Base-by-base conservation (phyloP, 495 filamentous ascomycete species). In the Halenospora varia region DNA sequence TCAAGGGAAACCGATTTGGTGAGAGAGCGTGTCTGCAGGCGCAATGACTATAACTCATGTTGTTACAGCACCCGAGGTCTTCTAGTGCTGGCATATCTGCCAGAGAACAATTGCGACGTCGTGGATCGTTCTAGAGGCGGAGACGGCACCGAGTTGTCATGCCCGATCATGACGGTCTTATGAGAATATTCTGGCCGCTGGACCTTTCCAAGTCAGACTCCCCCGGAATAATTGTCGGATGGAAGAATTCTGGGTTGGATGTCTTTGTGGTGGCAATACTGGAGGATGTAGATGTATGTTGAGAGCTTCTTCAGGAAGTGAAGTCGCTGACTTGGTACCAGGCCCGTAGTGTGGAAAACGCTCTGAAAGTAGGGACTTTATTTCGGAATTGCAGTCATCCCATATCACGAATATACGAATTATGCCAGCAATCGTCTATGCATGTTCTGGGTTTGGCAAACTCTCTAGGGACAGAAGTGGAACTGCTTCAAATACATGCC, bases 131-230 rank as follows among this genome's bases (percentile, higher is more conserved):
- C 77, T 98, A 83, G 78, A 42, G 51, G 19, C 25, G 8, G 1
- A 1, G 6, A 29, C 10, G n/a, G 1, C 19, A 60, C 60, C 63
- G 62, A 58, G 61, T 67, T 74, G 77, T 77, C 86, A 82, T 86
- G 92, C 90, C 87, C 83, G 86, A 91, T 81, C 77, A 96, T 89
- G 88, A 96, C 90, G 89, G 89, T 63, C 77, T 97, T 78, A 88
- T 97, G 83, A 88, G 94, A 71, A 83, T 99, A 76, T 97, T 99
- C 73, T 99, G 94, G 94, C 94, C 94, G 60, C 86, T 87, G 58
- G 92, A 97, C 75, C 83, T 89, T 39, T 77, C 85, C 22, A 82
- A 85, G 67, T 87, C 80, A 20, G 84, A 84, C 51, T 74, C 78
- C 19, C 81, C 87, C 29, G 95, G 95, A 8, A 87, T 95, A 46